These are phyloP conservation scores for Dactylellina parvicollis DNA, from an alignment of 2,329 filamentous ascomycete species.

Conservation along the genomic window DNA sequence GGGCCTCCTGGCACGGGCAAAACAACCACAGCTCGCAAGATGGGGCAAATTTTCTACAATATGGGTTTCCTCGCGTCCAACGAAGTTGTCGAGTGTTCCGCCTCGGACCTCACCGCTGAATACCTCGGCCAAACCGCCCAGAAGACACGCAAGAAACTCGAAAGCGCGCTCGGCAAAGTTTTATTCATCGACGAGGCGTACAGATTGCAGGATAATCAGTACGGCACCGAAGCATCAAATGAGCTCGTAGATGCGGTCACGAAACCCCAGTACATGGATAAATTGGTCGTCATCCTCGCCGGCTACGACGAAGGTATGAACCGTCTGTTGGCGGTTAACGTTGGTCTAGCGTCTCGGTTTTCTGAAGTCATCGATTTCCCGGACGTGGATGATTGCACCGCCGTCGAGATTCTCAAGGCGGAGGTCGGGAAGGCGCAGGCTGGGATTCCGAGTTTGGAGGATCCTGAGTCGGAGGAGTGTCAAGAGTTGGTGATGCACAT, in stretches of 20 bases:
- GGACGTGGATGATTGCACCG: constrained; percentile 64
- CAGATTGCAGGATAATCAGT: constrained; percentile 69
- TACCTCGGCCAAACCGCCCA: constrained; percentile 77
- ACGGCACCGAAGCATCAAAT: constrained; percentile 69
- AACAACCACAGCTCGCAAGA: constrained; percentile 76
- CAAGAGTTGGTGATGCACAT: constrained; percentile 51
- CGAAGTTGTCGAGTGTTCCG: constrained; percentile 73
- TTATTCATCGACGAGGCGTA: constrained; percentile 80
- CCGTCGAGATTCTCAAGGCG: constrained; percentile 62
- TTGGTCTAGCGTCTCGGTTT: constrained; percentile 73
- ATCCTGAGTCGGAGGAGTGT: constrained; percentile 58
- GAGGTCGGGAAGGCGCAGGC: constrained; percentile 27
- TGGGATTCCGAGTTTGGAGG: constrained; percentile 52
- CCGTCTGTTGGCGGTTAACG: constrained; percentile 69
- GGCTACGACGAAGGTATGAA: constrained; percentile 77
- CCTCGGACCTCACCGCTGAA: constrained; percentile 74
- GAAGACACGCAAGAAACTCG: constrained; percentile 70
- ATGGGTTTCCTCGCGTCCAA: constrained; percentile 72
- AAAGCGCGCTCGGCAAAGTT: constrained; percentile 71
- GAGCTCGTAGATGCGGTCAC: constrained; percentile 67
- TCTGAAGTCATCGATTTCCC: constrained; percentile 70
- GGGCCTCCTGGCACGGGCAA: constrained; percentile 77
- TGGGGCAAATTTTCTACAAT: constrained; percentile 79
- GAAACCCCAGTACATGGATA: constrained; percentile 69
- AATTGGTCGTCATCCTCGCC: constrained; percentile 74